These are phyloP conservation scores for Coniella lustricola DNA, from an alignment of 2,329 filamentous ascomycete genomes.

Conservation along the genomic window DNA sequence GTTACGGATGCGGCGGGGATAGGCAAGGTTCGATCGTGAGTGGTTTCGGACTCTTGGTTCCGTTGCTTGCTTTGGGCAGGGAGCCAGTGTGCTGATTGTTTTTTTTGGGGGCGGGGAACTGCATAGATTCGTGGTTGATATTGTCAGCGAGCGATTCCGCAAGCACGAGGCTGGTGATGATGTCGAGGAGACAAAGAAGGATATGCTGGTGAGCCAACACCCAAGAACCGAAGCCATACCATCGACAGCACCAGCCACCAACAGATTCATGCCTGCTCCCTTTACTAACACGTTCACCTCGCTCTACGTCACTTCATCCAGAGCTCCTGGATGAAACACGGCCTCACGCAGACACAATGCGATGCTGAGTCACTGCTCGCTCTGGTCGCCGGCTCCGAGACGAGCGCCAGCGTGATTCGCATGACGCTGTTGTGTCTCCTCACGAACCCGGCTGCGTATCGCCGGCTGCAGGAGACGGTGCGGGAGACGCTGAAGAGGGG, in stretches of 20 bases:
- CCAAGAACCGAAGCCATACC: no score
- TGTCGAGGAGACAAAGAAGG: constrained; percentile 25
- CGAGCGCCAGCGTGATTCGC: constrained; percentile 7
- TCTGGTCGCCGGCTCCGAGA: constrained; percentile 13
- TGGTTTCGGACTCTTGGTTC: not conserved
- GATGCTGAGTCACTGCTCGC: constrained; percentile 27
- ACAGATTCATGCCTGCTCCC: no score
- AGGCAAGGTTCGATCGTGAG: constrained; percentile 22
- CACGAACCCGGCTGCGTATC: constrained; percentile 32
- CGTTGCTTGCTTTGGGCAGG: no score
- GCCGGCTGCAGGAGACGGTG: constrained; percentile 40
- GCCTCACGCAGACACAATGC: constrained; percentile 34
- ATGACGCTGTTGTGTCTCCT: constrained; percentile 33
- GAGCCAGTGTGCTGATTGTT: no score
- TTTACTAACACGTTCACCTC: no score
- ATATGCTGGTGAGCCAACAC: constrained; percentile 43
- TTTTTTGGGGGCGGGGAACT: not conserved
- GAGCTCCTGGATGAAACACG: constrained; percentile 19
- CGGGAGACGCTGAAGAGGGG: constrained; percentile 29
- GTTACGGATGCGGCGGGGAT: constrained; percentile 21
- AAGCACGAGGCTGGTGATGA: constrained; percentile 27
- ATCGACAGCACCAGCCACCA: no score
- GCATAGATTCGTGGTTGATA: not conserved
- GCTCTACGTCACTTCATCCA: not conserved
- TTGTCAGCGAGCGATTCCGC: not conserved